Base-by-base conservation (phyloP, 1,284 basidiomycete species). In the Flammula alnicola region DNA sequence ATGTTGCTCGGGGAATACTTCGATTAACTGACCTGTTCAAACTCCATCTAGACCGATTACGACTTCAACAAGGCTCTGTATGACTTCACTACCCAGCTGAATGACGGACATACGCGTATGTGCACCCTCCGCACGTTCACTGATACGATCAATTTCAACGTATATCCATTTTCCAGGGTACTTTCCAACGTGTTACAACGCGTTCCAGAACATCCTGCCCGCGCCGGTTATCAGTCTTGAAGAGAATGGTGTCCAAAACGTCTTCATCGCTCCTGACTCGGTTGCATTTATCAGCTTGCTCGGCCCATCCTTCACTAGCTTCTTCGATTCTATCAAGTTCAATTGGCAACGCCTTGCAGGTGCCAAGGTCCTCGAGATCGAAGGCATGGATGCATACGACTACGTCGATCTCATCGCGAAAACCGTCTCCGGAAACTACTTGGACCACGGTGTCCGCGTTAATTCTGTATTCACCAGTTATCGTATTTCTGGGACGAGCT, bases 391-490 rank as follows among this genome's bases (percentile, higher is more conserved):
- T 48, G 72, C 82, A 8, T 84, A 78, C 56, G 72, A 70, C 47
- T 85, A 84, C 58, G 76, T 82, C 38, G 79, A 81, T 57, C 58
- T 66, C 32, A 76, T 85, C 44, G 83, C 84, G 3, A 68, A 67
- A 40, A 84, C 80, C 1, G 74, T 81, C 17, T 78, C 79, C 1
- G 81, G 83, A 7, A 85, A 84, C 62, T 85, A 79, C 60, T 66
- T 86, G 26, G 81, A 84, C 58, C 81, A 83, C 49, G 78, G 78
- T 30, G 76, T 84, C 33, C 76, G 83, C 44, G 79, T 84, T 29
- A 86, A 86, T 66, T 81, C 79, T 42, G 83, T 79, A 7, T 81
- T 82, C 65, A 78, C 75, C 29, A 81, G 80, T 59, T 85, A 86
- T 60, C 68, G 80, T 7, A 78, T 85, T 47, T 64, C 69, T 1